These are phyloP conservation scores for Mycosphaerelloides madeirae DNA, from an alignment of 2,329 filamentous ascomycete species.

Conservation along the genomic window DNA sequence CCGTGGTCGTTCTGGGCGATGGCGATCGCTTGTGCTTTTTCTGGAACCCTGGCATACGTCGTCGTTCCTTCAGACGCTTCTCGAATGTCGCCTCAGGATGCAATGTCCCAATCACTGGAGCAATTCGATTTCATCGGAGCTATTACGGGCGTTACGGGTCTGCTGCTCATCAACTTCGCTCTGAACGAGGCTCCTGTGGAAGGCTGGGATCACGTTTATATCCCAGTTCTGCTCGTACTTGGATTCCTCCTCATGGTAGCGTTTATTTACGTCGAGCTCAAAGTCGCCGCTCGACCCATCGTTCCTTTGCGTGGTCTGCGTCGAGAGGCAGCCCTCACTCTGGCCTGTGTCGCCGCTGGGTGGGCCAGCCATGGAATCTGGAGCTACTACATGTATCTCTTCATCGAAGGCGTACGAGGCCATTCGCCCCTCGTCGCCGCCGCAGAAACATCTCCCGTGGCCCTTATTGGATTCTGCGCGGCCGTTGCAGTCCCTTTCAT, in stretches of 20 bases:
- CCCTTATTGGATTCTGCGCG: conserved; percentile 40
- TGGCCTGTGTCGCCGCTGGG: conserved; percentile 25
- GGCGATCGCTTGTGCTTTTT: conserved; percentile 18
- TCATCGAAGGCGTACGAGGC: conserved; percentile 2
- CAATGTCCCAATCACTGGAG: conserved; percentile 1
- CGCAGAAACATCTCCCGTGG: conserved; percentile 35
- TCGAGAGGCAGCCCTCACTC: conserved; percentile 21
- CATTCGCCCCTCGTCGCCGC: neutral
- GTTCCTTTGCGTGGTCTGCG: conserved; percentile 25
- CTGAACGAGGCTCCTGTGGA: conserved; percentile 27
- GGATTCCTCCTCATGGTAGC: conserved; percentile 23
- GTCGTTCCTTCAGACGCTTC: conserved; percentile 20
- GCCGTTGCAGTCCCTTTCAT: conserved; percentile 35
- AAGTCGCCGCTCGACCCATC: conserved; percentile 13
- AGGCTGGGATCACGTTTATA: conserved; percentile 25
- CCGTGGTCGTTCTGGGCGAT: conserved; percentile 27
- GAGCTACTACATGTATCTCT: conserved; percentile 12
- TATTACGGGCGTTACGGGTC: conserved; percentile 26
- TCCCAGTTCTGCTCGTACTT: conserved; percentile 21
- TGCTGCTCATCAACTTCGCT: conserved; percentile 30
- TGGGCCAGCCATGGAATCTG: conserved; percentile 31
- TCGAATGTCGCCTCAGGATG: conserved; percentile 4
- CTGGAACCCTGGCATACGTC: conserved; percentile 17
- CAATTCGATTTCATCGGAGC: conserved; percentile 26
- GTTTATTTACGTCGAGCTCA: conserved; percentile 25